phyloP scores from a whole-genome alignment of 179 eudicot species.

The Beta lomatogona region DNA sequence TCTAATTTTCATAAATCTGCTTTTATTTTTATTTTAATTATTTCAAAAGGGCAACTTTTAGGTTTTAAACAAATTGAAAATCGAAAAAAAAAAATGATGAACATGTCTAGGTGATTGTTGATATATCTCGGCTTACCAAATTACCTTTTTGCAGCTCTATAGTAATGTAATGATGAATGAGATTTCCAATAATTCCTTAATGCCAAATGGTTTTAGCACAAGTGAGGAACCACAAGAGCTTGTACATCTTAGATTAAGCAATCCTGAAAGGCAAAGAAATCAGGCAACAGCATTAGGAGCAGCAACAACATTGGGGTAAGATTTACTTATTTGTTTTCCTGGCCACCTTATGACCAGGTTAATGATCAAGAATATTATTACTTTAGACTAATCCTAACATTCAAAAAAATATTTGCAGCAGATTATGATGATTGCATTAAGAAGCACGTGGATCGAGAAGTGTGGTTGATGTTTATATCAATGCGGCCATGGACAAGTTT shows the following conservation, averaged over 20 bases:
- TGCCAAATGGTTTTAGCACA: slow-evolving; percentile 40
- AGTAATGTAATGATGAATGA: slow-evolving; percentile 45
- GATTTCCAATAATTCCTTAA: slow-evolving; percentile 37
- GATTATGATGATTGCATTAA: slow-evolving; percentile 49
- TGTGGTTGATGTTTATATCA: slow-evolving; percentile 1
- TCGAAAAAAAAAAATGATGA: too few species aligned
- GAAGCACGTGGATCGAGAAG: slow-evolving; percentile 13
- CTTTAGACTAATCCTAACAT: slow-evolving; percentile 11
- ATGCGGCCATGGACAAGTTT: neutral
- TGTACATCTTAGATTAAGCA: slow-evolving; percentile 58
- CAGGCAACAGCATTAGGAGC: slow-evolving; percentile 30
- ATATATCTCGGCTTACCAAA: neutral
- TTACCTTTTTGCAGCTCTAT: slow-evolving; percentile 45
- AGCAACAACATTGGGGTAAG: slow-evolving; percentile 52
- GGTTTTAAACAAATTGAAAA: too few species aligned
- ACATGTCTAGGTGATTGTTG: too few species aligned
- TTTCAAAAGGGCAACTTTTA: too few species aligned
- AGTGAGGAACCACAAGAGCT: slow-evolving; percentile 43
- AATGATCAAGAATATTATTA: neutral
- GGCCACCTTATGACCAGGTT: neutral
- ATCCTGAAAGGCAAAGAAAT: slow-evolving; percentile 51
- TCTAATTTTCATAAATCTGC: too few species aligned
- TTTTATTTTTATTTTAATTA: too few species aligned
- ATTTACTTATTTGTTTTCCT: neutral
- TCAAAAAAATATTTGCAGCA: slow-evolving; percentile 36